Base-by-base conservation (phyloP, 345 rosid species). In the Raphanus raphanistrum region DNA sequence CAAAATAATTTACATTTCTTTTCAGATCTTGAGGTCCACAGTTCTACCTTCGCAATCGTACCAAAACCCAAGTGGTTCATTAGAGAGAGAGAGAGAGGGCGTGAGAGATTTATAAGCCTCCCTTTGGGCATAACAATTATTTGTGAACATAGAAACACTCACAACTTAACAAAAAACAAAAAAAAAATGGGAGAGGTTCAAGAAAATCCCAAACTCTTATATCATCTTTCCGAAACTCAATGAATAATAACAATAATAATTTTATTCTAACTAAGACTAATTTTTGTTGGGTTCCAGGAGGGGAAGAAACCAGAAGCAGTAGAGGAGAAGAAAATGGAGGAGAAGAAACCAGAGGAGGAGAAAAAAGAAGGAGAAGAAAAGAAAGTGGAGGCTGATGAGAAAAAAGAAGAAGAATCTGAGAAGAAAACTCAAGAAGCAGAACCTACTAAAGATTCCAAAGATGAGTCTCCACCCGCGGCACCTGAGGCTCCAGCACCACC, bases 281-380 rank as follows among this genome's bases (percentile, higher is more conserved):
- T 32, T 54, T 63, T 5, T 43, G 41, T 38, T 12, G 21, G 13
- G 13, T 43, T 70, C 50, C 61, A 66, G 83, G 83, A 80, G 31
- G 83, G 71, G 80, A 80, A 80, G 68, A 80, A 75, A 26, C 76
- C 63, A 70, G 80, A 74, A 70, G 82, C 66, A 31, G 79, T 5
- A 25, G 79, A 80, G 72, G 79, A 80, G 63, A 80, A 69, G 75
- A 74, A 79, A 57, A 70, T 68, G 97, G 93, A 90, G 48, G 94
- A 84, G 81, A 87, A 86, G 89, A 93, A 93, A 63, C 77, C 81
- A 66, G 81, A 90, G 0, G 90, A 79, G 31, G 86, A 83, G 68
- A 84, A 80, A 71, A 82, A 81, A 57, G 78, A 50, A 66, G 77
- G 66, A 64, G 88, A 71, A 70, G 77, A 63, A 61, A 85, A 84